Conservation (phyloP, 345 rosid genomes). For the Anacardium occidentale region DNA sequence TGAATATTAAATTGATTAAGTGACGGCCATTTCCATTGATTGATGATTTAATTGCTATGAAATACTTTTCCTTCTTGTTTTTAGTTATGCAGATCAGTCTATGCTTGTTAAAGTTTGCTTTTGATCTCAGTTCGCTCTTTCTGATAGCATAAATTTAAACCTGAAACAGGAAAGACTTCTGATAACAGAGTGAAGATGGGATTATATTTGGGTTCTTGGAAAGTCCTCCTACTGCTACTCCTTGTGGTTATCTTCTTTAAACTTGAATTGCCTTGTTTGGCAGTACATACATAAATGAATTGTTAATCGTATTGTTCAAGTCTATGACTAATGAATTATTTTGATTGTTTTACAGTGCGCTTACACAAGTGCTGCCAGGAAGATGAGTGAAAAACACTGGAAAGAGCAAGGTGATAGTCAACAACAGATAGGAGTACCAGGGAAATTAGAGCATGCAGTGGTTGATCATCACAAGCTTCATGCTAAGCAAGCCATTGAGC, state of each 20-base stretch:
- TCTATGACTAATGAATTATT: not conserved
- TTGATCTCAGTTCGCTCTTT: not conserved
- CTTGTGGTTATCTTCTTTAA: slow-evolving; percentile 15
- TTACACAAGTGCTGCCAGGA: slow-evolving; percentile 10
- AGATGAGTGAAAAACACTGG: not conserved
- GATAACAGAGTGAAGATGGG: slow-evolving; percentile 12
- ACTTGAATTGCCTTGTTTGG: too few species aligned
- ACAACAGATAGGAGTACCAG: not conserved
- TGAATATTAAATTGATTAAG: too few species aligned
- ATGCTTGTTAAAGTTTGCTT: too few species aligned
- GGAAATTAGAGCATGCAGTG: not conserved
- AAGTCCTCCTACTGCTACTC: slow-evolving; percentile 20
- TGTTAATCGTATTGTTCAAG: not conserved
- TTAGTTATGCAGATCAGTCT: too few species aligned
- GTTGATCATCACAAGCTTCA: not conserved
- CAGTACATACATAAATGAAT: not conserved
- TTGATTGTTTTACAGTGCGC: slow-evolving; percentile 1
- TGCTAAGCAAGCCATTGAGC: not conserved
- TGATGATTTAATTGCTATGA: too few species aligned
- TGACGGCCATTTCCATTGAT: too few species aligned
- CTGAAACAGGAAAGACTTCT: too few species aligned
- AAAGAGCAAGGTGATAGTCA: not conserved
- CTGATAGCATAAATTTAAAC: not conserved
- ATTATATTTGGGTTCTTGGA: slow-evolving; percentile 1
- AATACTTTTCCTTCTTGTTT: too few species aligned